phyloP scores from a whole-genome alignment of 202 grass and related monocot species.

The Carex sylvatica region DNA sequence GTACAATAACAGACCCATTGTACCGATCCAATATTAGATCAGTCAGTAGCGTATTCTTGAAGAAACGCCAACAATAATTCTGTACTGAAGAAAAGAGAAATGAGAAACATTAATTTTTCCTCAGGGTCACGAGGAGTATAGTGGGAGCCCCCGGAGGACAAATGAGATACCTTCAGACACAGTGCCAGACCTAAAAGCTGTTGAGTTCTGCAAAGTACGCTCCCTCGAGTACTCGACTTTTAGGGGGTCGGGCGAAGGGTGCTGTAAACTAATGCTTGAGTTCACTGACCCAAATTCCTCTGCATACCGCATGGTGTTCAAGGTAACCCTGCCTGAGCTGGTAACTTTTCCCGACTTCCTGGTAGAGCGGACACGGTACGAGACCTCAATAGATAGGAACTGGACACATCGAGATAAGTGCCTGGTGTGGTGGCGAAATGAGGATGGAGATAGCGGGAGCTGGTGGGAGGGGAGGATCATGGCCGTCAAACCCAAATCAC shows the following conservation, averaged over 20 bases:
- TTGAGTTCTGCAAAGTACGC: conserved; percentile 79
- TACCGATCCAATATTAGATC: not conserved
- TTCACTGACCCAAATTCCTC: conserved; percentile 51
- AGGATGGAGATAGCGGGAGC: conserved; percentile 57
- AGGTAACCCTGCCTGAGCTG: conserved; percentile 73
- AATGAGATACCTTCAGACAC: conserved; percentile 55
- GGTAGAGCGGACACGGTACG: conserved; percentile 84
- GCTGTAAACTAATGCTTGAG: conserved; percentile 74
- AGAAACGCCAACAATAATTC: not conserved
- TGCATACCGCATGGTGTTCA: conserved; percentile 48
- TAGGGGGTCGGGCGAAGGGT: conserved; percentile 87
- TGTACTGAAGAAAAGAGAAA: not conserved
- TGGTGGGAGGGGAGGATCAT: conserved; percentile 89
- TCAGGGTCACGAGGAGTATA: conserved; percentile 88
- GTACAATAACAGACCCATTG: not conserved
- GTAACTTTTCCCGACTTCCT: conserved; percentile 79
- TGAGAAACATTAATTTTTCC: conserved; percentile 26
- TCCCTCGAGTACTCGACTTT: conserved; percentile 65
- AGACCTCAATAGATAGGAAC: conserved; percentile 63
- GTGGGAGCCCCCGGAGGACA: conserved; percentile 16
- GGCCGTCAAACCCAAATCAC: conserved; percentile 57
- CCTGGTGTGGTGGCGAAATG: conserved; percentile 88
- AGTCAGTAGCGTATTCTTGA: not conserved
- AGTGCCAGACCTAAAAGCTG: conserved; percentile 62
- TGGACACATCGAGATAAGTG: conserved; percentile 92